phyloP scores from a whole-genome alignment of 2,329 filamentous ascomycete genomes.

The Myriosclerotinia scirpicola region DNA sequence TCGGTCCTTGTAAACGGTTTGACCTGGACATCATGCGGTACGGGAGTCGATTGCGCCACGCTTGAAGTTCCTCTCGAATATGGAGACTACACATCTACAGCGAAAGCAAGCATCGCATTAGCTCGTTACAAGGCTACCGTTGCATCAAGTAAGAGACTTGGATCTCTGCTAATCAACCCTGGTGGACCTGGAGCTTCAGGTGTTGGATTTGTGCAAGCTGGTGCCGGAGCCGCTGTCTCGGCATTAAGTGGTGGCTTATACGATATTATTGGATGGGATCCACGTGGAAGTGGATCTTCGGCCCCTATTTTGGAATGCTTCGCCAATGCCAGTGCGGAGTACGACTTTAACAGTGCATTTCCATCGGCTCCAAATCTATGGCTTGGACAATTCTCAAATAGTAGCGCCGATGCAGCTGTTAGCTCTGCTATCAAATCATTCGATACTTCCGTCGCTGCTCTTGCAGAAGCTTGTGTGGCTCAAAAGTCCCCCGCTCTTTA shows the following conservation, averaged over 20 bases:
- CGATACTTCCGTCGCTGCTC: conserved; percentile 22
- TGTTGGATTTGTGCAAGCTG: conserved; percentile 17
- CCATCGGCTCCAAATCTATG: conserved; percentile 28
- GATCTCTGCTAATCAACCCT: conserved; percentile 2
- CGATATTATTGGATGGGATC: conserved; percentile 30
- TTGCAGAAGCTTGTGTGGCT: conserved; percentile 26
- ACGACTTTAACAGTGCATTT: conserved; percentile 23
- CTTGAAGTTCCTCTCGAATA: conserved; percentile 27
- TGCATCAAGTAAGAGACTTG: background rate
- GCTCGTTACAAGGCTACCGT: conserved; percentile 11
- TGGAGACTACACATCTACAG: background rate
- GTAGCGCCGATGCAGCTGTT: conserved; percentile 14
- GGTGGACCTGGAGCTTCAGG: conserved; percentile 32
- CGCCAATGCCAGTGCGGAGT: conserved; percentile 24
- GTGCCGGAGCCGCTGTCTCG: conserved; percentile 29
- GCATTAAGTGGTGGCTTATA: conserved; percentile 27
- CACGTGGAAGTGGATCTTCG: conserved; percentile 26
- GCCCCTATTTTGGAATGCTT: conserved; percentile 28
- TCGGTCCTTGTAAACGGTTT: conserved; percentile 11
- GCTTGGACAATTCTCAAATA: conserved; percentile 26
- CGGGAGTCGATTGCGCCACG: conserved; percentile 20
- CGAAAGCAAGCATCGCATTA: background rate
- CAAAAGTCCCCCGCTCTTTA: conserved; percentile 27
- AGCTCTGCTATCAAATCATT: conserved; percentile 19
- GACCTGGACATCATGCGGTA: conserved; percentile 26